phyloP scores from a whole-genome alignment of 352 stramenopile species.

The Aphanomyces cochlioides region DNA sequence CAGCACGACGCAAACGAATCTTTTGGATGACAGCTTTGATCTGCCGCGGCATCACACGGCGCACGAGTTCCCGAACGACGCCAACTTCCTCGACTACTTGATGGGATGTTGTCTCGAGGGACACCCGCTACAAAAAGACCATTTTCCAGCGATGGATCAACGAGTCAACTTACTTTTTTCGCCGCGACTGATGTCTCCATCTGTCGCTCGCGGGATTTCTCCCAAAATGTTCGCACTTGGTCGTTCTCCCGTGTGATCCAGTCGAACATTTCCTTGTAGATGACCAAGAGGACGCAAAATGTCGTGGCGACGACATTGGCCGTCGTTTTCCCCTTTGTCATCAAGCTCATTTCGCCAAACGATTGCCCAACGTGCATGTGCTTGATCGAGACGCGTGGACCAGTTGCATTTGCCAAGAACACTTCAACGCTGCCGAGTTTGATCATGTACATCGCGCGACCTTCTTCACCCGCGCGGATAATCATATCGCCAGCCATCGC shows the following conservation, averaged over 20 bases:
- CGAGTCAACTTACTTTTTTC: not conserved
- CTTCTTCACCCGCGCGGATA: conserved; percentile 16
- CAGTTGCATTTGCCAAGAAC: not conserved
- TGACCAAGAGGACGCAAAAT: not conserved
- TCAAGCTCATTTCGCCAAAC: conserved; percentile 11
- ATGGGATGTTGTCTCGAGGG: conserved; percentile 4
- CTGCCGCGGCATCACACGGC: not conserved
- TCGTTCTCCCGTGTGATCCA: not conserved
- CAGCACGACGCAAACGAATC: not conserved
- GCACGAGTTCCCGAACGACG: not conserved
- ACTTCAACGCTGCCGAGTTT: conserved; percentile 14
- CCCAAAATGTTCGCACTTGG: not conserved
- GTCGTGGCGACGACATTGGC: conserved; percentile 13
- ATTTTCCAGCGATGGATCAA: not conserved
- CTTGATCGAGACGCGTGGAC: conserved; percentile 2
- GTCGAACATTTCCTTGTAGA: not conserved
- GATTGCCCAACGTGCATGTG: not conserved
- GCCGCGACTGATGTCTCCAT: not conserved
- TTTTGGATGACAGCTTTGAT: not conserved
- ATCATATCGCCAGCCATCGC: conserved; percentile 10
- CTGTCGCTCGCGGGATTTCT: not conserved
- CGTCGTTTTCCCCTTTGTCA: not conserved
- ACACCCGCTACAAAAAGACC: not conserved
- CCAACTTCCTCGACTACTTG: not conserved
- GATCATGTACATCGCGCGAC: conserved; percentile 15